These are phyloP conservation scores for Prunus armeniaca DNA, from an alignment of 306 rosid species.

Conservation along the genomic window DNA sequence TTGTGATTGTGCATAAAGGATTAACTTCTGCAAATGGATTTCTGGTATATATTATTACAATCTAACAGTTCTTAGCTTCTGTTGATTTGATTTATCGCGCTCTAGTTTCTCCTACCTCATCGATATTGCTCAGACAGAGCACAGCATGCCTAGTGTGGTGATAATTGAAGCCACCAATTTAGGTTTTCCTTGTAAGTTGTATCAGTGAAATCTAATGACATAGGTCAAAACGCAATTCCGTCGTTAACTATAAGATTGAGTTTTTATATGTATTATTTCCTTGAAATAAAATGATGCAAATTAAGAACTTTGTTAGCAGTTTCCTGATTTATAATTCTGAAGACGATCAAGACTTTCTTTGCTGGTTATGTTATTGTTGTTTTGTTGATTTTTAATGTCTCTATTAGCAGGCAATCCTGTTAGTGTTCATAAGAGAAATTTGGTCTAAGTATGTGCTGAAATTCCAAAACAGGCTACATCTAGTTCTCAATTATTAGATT, in stretches of 20 bases:
- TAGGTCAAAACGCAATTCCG: background rate
- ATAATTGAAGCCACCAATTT: background rate
- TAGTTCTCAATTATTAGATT: constrained; percentile 4
- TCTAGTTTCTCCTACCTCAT: background rate
- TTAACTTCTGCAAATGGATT: constrained; percentile 9
- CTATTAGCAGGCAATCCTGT: background rate
- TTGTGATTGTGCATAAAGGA: background rate
- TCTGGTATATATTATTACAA: background rate
- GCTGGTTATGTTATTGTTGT: background rate
- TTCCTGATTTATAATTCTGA: background rate
- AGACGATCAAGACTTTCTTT: background rate
- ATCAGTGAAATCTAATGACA: background rate
- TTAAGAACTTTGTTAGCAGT: background rate
- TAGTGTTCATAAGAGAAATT: constrained; percentile 4
- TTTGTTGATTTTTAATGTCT: background rate
- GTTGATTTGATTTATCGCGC: background rate
- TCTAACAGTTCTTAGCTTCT: constrained; percentile 3
- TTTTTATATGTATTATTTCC: background rate
- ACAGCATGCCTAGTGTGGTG: background rate
- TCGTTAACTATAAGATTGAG: background rate
- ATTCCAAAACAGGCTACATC: constrained; percentile 4
- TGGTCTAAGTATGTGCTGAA: constrained; percentile 1
- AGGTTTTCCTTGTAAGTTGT: background rate
- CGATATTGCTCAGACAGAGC: background rate
- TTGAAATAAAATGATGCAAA: background rate